These are phyloP conservation scores for Xerocomellus dryophilus DNA, from an alignment of 768 basidiomycete genomes.

Conservation along the genomic window DNA sequence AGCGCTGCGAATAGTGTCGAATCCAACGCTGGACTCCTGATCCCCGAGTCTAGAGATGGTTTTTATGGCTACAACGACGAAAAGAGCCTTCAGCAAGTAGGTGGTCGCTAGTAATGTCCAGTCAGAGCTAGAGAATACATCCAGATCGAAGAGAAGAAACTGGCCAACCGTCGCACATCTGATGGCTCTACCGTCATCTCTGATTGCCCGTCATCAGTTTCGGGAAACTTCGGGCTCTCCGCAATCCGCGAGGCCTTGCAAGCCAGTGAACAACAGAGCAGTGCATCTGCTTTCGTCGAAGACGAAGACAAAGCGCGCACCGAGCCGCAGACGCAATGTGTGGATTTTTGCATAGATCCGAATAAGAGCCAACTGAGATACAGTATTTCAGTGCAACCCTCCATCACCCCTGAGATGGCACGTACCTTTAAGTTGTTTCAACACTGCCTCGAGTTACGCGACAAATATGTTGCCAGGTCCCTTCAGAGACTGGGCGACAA, in stretches of 20 bases:
- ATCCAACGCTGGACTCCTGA: constrained; percentile 33
- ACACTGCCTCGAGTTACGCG: constrained; percentile 84
- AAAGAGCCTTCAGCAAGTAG: constrained; percentile 69
- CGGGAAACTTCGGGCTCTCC: constrained; percentile 41
- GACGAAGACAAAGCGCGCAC: constrained; percentile 38
- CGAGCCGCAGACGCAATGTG: constrained; percentile 34
- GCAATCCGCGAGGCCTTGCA: constrained; percentile 32
- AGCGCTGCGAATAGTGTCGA: constrained; percentile 8
- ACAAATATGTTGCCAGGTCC: constrained; percentile 90
- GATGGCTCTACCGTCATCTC: constrained; percentile 33
- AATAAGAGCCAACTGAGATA: constrained; percentile 3
- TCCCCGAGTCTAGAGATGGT: constrained; percentile 58
- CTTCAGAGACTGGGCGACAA: constrained; percentile 93
- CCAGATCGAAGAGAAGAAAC: constrained; percentile 73
- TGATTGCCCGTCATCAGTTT: constrained; percentile 31
- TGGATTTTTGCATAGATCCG: constrained; percentile 4
- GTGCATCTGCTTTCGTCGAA: constrained; percentile 25
- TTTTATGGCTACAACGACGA: constrained; percentile 82
- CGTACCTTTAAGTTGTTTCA: constrained; percentile 70
- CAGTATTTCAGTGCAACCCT: constrained; percentile 19
- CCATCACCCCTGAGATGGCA: constrained; percentile 43
- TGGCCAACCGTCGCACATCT: constrained; percentile 63
- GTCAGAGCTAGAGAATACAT: not conserved
- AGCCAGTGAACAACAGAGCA: constrained; percentile 13
- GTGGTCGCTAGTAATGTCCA: constrained; percentile 22